Percentiles rank a stretch among this genome's conserved stretches.
phyloP scores from a whole-genome alignment of 345 rosid genomes.

The Euphorbia tirucalli region DNA sequence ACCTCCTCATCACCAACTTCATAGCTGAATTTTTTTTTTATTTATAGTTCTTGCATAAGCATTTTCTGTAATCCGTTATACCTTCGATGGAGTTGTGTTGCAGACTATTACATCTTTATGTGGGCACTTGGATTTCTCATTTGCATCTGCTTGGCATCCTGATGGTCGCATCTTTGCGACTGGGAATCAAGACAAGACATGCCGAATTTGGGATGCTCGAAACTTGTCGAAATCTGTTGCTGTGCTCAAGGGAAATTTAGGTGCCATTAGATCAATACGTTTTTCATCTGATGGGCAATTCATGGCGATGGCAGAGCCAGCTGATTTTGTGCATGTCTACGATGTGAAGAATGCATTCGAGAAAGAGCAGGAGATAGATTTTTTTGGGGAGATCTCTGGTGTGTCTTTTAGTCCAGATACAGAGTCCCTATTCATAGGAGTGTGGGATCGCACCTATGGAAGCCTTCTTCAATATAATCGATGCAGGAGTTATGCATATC shows the following conservation, averaged over 20 bases:
- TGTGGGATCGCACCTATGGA: constrained; percentile 65
- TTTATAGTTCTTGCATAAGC: background rate
- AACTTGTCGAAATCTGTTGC: constrained; percentile 51
- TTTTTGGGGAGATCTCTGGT: constrained; percentile 67
- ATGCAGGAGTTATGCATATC: constrained; percentile 45
- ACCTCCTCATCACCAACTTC: background rate
- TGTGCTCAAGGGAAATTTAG: constrained; percentile 56
- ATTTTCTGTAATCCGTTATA: background rate
- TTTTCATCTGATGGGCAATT: constrained; percentile 54
- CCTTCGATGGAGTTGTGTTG: constrained; percentile 23
- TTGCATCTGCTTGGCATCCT: constrained; percentile 70
- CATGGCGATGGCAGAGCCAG: constrained; percentile 65
- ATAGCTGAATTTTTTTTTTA: constrained; percentile 1
- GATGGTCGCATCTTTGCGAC: constrained; percentile 54
- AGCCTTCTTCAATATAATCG: constrained; percentile 60
- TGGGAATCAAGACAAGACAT: constrained; percentile 66
- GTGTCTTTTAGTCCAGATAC: constrained; percentile 61
- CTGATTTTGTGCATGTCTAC: constrained; percentile 59
- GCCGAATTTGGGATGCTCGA: constrained; percentile 56
- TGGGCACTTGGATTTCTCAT: constrained; percentile 60
- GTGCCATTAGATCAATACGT: constrained; percentile 59
- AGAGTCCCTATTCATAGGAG: constrained; percentile 53
- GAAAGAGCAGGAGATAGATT: constrained; percentile 62
- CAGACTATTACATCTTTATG: constrained; percentile 38
- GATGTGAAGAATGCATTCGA: constrained; percentile 51